A percentile compares a stretch with the other conserved stretches of the same genome.
These are phyloP conservation scores for Colletotrichum tanaceti DNA, from an alignment of 2,329 filamentous ascomycete genomes.

Conservation along the genomic window DNA sequence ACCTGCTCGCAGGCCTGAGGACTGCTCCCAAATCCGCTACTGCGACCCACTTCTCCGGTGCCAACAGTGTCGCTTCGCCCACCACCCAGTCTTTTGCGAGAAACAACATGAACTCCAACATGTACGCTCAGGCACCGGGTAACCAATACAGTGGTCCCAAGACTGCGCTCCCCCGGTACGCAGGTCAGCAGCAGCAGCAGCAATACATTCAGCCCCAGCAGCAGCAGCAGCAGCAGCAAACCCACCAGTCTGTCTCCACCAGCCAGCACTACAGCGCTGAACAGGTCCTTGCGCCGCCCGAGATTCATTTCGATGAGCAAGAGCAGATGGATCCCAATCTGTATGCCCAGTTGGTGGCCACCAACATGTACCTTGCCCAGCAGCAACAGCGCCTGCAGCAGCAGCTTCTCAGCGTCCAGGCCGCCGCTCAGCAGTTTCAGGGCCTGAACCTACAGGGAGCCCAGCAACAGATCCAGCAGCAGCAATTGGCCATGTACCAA, in stretches of 20 bases:
- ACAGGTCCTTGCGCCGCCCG: constrained; percentile 86
- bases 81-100: constrained; percentile 58
- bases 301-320: constrained; percentile 78
- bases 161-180: constrained; percentile 66
- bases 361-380: constrained; percentile 91
- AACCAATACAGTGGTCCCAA: constrained; percentile 63
- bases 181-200: constrained; percentile 50
- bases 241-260: constrained; percentile 45
- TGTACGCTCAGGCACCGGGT: constrained; percentile 58
- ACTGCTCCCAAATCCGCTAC: constrained; percentile 90
- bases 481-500: constrained; percentile 58
- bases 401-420: constrained; percentile 86
- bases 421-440: constrained; percentile 85
- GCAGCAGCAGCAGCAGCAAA: constrained; percentile 47
- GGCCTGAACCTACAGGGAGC: constrained; percentile 74
- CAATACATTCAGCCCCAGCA: constrained; percentile 49
- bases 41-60: constrained; percentile 74
- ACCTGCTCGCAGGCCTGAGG: constrained; percentile 90
- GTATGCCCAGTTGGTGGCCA: constrained; percentile 89
- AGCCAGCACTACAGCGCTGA: constrained; percentile 74
- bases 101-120: constrained; percentile 57
- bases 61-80: constrained; percentile 63
- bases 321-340: constrained; percentile 85
- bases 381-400: constrained; percentile 96
- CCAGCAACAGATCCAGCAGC: constrained; percentile 59